A percentile compares a stretch with the other conserved stretches of the same genome.
phyloP scores from a whole-genome alignment of 202 grass and related monocot species.

The Panicum virgatum region DNA sequence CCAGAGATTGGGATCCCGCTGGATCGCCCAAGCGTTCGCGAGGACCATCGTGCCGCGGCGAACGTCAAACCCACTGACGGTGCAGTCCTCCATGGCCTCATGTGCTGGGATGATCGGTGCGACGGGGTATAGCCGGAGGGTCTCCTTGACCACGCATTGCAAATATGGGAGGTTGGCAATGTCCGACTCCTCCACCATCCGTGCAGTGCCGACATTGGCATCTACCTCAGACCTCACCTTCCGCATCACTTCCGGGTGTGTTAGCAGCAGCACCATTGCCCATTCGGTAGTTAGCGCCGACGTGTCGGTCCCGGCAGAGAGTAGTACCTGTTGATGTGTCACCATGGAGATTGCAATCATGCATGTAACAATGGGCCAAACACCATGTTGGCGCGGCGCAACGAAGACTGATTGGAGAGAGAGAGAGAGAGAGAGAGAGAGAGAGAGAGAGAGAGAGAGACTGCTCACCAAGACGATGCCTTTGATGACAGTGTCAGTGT shows the following conservation, averaged over 20 bases:
- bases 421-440: too few relatives aligned
- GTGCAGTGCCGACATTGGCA: slow-evolving; percentile 20
- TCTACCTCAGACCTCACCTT: slow-evolving; percentile 52
- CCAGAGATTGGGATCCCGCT: slow-evolving; percentile 55
- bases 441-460: neutral
- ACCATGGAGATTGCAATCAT: neutral
- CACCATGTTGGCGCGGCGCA: neutral
- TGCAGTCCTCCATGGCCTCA: slow-evolving; percentile 61
- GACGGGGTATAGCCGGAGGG: slow-evolving; percentile 57
- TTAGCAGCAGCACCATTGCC: slow-evolving; percentile 57
- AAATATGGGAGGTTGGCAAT: slow-evolving; percentile 56
- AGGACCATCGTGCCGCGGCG: slow-evolving; percentile 55
- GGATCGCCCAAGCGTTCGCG: slow-evolving; percentile 63
- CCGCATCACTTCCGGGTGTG: slow-evolving; percentile 36
- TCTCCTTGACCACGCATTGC: slow-evolving; percentile 63
- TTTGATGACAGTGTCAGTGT: slow-evolving; percentile 57
- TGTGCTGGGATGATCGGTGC: slow-evolving; percentile 61
- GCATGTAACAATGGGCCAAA: neutral
- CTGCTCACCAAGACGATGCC: slow-evolving; percentile 51
- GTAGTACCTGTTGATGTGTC: neutral
- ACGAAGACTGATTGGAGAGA: neutral
- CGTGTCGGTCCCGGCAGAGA: slow-evolving; percentile 56
- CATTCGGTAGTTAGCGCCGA: slow-evolving; percentile 58
- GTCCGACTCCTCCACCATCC: slow-evolving; percentile 56
- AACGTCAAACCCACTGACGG: slow-evolving; percentile 42